Evolutionary conservation across 75 land plant species (phyloP).

Genomic region (Sequoia sempervirens): DNA sequence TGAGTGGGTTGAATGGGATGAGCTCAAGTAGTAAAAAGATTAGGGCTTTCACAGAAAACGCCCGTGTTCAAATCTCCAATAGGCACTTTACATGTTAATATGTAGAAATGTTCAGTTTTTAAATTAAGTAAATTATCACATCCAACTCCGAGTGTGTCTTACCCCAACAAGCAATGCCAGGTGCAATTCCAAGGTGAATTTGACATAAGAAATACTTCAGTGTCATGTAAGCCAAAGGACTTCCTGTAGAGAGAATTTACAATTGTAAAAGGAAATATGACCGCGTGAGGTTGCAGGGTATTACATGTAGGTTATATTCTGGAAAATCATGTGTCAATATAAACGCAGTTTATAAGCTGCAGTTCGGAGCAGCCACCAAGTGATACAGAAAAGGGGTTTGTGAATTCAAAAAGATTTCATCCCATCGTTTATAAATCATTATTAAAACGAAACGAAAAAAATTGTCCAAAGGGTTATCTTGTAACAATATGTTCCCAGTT

Average conservation of each 20-base stretch:
- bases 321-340: neutral
- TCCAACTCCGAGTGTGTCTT: too few relatives aligned
- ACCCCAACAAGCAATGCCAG: too few relatives aligned
- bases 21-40: too few relatives aligned
- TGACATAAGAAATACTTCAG: too few relatives aligned
- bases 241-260: neutral
- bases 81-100: too few relatives aligned
- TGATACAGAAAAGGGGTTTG: neutral
- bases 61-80: too few relatives aligned
- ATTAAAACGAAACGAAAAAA: neutral
- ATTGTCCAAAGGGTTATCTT: neutral
- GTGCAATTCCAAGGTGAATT: too few relatives aligned
- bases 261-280: neutral
- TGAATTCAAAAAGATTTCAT: neutral
- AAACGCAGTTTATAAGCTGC: neutral
- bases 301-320: neutral
- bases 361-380: neutral
- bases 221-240: neutral
- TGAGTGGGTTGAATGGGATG: too few relatives aligned
- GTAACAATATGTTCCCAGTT: neutral
- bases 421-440: neutral
- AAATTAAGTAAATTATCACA: too few relatives aligned
- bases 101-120: too few relatives aligned
- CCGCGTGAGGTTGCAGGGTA: neutral
- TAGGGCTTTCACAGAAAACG: too few relatives aligned